These are phyloP conservation scores for Kwoniella mangroviensis DNA, from an alignment of 768 basidiomycete genomes.

Conservation along the genomic window DNA sequence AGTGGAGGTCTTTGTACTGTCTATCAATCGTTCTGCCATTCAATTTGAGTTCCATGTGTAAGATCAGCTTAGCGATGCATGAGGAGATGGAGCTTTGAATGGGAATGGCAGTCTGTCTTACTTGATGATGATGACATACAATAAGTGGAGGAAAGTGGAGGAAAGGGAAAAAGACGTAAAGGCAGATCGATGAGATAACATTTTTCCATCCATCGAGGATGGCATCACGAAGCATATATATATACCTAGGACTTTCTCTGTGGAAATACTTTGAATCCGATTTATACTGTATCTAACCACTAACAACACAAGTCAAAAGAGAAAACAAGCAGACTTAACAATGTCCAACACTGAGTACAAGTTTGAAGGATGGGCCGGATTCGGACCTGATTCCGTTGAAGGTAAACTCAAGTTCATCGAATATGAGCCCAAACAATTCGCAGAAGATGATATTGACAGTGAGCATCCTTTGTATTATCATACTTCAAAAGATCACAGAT, in stretches of 20 bases:
- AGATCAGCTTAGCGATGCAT: neutral
- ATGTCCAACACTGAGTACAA: constrained; percentile 39
- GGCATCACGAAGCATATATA: neutral
- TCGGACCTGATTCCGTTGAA: constrained; percentile 45
- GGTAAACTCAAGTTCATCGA: constrained; percentile 53
- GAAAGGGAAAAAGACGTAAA: neutral
- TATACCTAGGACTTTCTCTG: no score
- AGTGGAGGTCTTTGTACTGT: neutral
- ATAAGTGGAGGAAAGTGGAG: neutral
- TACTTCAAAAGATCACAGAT: no score
- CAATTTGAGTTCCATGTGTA: neutral
- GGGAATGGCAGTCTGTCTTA: neutral
- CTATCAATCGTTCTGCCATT: neutral
- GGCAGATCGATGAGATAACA: neutral
- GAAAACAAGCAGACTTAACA: neutral
- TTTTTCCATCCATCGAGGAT: neutral
- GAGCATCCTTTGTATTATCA: no score
- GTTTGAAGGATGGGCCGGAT: constrained; percentile 53
- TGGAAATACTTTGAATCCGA: no score
- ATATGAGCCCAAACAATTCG: constrained; percentile 65
- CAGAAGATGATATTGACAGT: constrained; percentile 65
- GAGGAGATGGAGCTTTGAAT: neutral
- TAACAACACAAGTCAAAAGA: neutral
- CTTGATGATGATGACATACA: neutral
- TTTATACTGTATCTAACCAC: no score